These are phyloP conservation scores for Hanseniaspora sp. DNA, from an alignment of 1,139 yeast species.

Conservation along the genomic window DNA sequence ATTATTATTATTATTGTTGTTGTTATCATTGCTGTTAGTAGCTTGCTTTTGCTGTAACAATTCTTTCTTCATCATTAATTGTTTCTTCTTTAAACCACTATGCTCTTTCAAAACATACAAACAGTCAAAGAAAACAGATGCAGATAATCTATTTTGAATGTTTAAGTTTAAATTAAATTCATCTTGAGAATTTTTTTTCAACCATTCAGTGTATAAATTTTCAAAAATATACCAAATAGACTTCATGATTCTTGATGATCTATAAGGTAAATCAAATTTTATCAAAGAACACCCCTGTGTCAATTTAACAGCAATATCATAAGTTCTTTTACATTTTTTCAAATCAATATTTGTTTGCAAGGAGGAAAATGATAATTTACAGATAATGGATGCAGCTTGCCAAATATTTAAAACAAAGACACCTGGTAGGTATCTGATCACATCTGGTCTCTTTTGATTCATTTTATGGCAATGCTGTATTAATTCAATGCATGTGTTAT, in stretches of 20 bases:
- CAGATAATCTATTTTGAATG: slow-evolving; percentile 76
- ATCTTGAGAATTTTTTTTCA: slow-evolving; percentile 21
- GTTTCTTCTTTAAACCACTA: slow-evolving; percentile 66
- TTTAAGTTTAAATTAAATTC: slow-evolving; percentile 38
- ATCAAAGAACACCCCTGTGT: slow-evolving; percentile 72
- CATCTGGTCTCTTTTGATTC: slow-evolving; percentile 47
- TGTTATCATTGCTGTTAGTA: slow-evolving; percentile 44
- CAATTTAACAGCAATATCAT: slow-evolving; percentile 55
- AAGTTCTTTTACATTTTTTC: slow-evolving; percentile 60
- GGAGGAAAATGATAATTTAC: slow-evolving; percentile 66
- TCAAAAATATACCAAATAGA: slow-evolving; percentile 82
- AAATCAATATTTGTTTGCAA: slow-evolving; percentile 56
- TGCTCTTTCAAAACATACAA: slow-evolving; percentile 72
- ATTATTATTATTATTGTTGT: slow-evolving; percentile 45
- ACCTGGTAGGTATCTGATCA: slow-evolving; percentile 71
- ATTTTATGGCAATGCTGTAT: slow-evolving; percentile 57
- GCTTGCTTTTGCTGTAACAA: slow-evolving; percentile 36
- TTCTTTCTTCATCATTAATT: slow-evolving; percentile 25
- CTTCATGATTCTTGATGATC: slow-evolving; percentile 87
- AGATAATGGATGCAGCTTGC: slow-evolving; percentile 84
- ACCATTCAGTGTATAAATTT: slow-evolving; percentile 32
- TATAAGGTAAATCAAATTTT: slow-evolving; percentile 83
- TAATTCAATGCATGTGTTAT: slow-evolving; percentile 65
- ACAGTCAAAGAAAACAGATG: slow-evolving; percentile 84
- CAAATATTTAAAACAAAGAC: slow-evolving; percentile 70